These are phyloP conservation scores for Globisporangium alternatum DNA, from an alignment of 352 stramenopile species.

Conservation along the genomic window DNA sequence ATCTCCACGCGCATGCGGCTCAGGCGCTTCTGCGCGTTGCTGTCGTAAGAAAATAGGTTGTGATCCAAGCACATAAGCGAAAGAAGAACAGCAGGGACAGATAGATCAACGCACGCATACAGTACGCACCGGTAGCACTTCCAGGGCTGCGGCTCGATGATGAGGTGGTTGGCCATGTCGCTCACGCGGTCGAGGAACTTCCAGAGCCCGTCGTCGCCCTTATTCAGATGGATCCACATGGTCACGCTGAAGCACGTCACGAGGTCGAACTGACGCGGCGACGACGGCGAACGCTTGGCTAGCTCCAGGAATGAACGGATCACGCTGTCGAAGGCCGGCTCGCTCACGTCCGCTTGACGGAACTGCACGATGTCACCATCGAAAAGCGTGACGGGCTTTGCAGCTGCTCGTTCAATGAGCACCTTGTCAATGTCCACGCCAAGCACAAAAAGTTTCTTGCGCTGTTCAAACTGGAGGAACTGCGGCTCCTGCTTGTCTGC, in stretches of 20 bases:
- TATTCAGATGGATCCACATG: slow-evolving; percentile 89
- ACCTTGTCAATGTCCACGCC: slow-evolving; percentile 73
- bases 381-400: slow-evolving; percentile 31
- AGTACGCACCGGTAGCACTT: slow-evolving; percentile 75
- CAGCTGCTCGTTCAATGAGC: slow-evolving; percentile 53
- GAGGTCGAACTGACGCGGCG: slow-evolving; percentile 54
- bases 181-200: slow-evolving; percentile 63
- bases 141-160: slow-evolving; percentile 81
- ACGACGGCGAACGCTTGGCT: slow-evolving; percentile 30
- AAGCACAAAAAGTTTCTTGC: slow-evolving; percentile 51
- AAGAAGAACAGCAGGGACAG: too few species aligned
- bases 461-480: slow-evolving; percentile 20
- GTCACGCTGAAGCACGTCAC: slow-evolving; percentile 83
- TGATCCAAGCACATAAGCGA: not conserved
- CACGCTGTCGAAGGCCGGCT: slow-evolving; percentile 36
- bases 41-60: slow-evolving; percentile 10
- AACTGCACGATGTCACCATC: slow-evolving; percentile 51
- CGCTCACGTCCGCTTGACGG: slow-evolving; percentile 53
- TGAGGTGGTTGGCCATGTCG: slow-evolving; percentile 60
- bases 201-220: slow-evolving; percentile 78
- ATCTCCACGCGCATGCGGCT: slow-evolving; percentile 46
- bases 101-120: not conserved
- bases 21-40: slow-evolving; percentile 68
- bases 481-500: not conserved
- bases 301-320: slow-evolving; percentile 41